Evolutionary conservation across 2,329 filamentous ascomycete species (phyloP), one percentile per base, ranked within the genome.

Genomic region (Torrubiella hemipterigena): DNA sequence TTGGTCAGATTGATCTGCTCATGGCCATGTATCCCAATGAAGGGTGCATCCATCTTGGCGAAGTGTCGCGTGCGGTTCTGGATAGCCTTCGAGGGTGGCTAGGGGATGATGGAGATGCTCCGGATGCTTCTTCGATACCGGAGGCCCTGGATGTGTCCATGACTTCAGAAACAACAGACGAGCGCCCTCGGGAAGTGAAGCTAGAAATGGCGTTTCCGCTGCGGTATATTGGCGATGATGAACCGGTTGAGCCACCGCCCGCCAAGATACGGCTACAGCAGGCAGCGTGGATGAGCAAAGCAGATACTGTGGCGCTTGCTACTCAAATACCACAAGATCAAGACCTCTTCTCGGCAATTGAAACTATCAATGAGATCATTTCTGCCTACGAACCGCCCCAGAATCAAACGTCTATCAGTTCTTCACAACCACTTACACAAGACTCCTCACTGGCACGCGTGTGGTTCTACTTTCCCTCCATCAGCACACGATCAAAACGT

Each of bases 391-490:
- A 48, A 31, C 27, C 22, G 28, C 34, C 23, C 11, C 9, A 21
- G 32, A 29, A 17, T 20, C 33, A 9, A 3, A 27, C 16, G 5
- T 33, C 2, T 3, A 12, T 6, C 9, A 12, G 4, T n/a, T 15
- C 13, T 9, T 15, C 15, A n/a, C 22, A 24, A 14, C n/a, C n/a
- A n/a, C n/a, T 2, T 29, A 24, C 9, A 14, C 3, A 6, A 14
- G 37, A 40, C 4, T 42, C 35, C 0, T 45, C 58, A 0, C 42
- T 67, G 1, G 59, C 69, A 4, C 54, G 72, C 7, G 70, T 68
- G 1, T 76, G 71, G 71, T 76, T 76, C 43, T 76, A 76, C 48
- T 74, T 77, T 38, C 71, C 71, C 0, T 74, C 69, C 2, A 65
- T 77, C 32, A 69, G 64, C 24, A 76, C 71, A 0, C 63, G 72